Base-by-base conservation (phyloP, 768 basidiomycete genomes). In the Psilocybe cubensis region DNA sequence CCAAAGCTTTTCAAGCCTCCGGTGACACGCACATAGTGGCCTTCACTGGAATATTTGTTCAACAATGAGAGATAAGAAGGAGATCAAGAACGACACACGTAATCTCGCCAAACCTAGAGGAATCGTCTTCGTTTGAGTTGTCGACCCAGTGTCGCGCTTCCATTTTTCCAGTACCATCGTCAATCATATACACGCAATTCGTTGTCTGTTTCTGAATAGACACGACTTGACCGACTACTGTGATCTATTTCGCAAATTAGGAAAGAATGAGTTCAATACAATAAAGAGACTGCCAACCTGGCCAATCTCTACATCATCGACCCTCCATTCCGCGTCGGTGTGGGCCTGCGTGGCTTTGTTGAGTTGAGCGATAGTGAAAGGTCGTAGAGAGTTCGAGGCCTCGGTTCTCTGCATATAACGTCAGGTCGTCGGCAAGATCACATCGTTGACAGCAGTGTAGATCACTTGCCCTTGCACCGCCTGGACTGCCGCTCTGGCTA, bases 141-240 rank as follows among this genome's bases (percentile, higher is more conserved):
- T 94, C 92, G 9, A 87, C 75, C 96, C 96, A 98, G 60, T 87
- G 87, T 21, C 91, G 84, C 21, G 86, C 88, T 65, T 92, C 90
- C 18, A 91, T 83, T 41, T 74, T 74, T 20, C 89, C 94, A 2
- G 92, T 91, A 11, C 95, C 94, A 69, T 99, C 96, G 57, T 95
- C 91, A 4, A 99, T 76, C 56, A 76, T 72, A 67, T 93, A 94
- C 31, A 87, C 84, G 55, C 83, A 83, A 64, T 96, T 94, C 2
- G 96, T 98, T 2, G 91, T 80, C 58, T 90, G 88, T 7, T 76
- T 74, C 57, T 87, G 79, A 25, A 92, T 77, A 17, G 84, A 83
- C 9, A 84, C 76, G 3, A 97, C 86, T 64, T 89, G 84, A 4
- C 62, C 68, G 52, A 72, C 70, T 40, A 72, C 41, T 2, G 67